Evolutionary conservation across 768 basidiomycete genomes (phyloP), one percentile per base, ranked within the genome.

Genomic region (Agrocybe pediades): DNA sequence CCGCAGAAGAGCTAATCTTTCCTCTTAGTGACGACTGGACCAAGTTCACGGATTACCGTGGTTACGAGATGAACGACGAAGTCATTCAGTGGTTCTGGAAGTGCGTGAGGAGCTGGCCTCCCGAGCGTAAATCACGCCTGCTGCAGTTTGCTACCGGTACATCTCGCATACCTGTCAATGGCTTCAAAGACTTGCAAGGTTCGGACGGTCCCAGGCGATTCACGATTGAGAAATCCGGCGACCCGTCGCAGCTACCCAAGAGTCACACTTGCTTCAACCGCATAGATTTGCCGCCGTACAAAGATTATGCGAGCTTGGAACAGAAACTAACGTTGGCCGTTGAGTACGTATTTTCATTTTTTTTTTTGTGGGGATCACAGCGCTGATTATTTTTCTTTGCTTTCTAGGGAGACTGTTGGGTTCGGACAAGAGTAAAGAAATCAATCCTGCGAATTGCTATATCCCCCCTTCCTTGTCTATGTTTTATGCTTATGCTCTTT

Each of bases 1-100:
- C 39, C n/a, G 46, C 36, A 20, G 3, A 23, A 40, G 45, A 54
- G 20, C 21, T 40, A 48, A 36, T 56, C 15, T 39, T 30, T 36
- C 20, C 19, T 36, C 46, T 6, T 49, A 92, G 90, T 58, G 95
- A 98, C 59, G 96, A 97, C 69, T 98, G 97, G 97, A 92, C 88
- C 67, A 98, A 98, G 76, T 97, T 95, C 74, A 99, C 97, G 30
- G 97, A 98, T 69, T 98, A 98, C 74, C 88, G 96, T 59, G 96
- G 94, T 15, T 96, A 95, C 66, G 92, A 95, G 73, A 86, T 92
- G 73, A 90, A 88, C 63, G 94, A 96, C 66, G 93, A 96, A 65
- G 92, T 95, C 44, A 95, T 99, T 52, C 94, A 98, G 67, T 99
- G 97, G 97, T 99, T 99, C 88, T 99, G 97, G 97, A 94, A 98